Evolutionary conservation across 176 grass and related monocot species (phyloP).

Genomic region (Hyparrhenia diplandra): DNA sequence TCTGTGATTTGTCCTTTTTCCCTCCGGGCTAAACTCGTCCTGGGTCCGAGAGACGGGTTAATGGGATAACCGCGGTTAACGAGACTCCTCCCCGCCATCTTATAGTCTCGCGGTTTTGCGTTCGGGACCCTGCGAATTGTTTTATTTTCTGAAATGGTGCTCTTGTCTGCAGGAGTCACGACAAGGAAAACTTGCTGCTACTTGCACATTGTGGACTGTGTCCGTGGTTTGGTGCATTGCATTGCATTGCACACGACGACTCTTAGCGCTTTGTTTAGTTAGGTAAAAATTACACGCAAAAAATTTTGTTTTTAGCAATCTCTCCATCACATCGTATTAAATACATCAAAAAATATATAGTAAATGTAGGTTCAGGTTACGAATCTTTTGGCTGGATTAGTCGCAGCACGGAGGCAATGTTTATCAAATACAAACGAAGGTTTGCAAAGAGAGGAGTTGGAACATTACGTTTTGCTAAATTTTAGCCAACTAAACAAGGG

Average conservation of each 20-base stretch:
- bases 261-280: no score
- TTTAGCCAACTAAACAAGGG: no score
- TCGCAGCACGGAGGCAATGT: no score
- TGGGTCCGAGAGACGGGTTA: slow-evolving; percentile 51
- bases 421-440: no score
- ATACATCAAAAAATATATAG: no score
- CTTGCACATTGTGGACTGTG: neutral
- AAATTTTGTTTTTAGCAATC: no score
- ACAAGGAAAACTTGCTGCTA: neutral
- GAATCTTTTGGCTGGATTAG: no score
- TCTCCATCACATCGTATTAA: no score
- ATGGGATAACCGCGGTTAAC: slow-evolving; percentile 57
- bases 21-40: slow-evolving; percentile 31
- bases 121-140: accelerated
- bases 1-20: neutral
- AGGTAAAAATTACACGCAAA: no score
- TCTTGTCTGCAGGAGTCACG: neutral
- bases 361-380: no score
- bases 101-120: slow-evolving; percentile 30
- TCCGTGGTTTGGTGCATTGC: neutral
- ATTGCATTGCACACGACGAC: neutral
- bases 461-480: no score
- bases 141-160: neutral
- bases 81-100: neutral
- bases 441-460: no score